Evolutionary conservation across 2,329 filamentous ascomycete genomes (phyloP).

Genomic region (Fusarium succisae): DNA sequence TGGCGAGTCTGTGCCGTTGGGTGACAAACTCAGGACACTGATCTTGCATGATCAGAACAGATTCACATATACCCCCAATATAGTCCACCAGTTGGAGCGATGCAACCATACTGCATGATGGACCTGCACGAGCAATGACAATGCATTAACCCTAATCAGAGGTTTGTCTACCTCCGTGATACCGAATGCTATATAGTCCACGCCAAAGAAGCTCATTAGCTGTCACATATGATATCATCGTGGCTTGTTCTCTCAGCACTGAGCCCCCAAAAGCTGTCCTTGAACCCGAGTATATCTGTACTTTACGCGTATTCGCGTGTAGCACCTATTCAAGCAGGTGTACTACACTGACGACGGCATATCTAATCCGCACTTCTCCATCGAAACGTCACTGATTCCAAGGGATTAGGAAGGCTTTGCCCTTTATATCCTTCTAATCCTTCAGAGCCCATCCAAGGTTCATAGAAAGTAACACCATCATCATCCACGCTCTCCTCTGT

Average conservation of each 20-base stretch:
- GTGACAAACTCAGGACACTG: rapidly evolving
- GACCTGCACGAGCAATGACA: not conserved
- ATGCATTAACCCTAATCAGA: not conserved
- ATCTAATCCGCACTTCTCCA: not conserved
- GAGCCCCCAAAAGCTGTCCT: too few species aligned
- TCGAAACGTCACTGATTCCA: not conserved
- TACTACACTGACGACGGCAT: not conserved
- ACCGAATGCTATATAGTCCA: not conserved
- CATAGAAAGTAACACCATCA: not conserved
- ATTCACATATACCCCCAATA: not conserved
- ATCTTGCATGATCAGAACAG: not conserved
- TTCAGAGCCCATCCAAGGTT: not conserved
- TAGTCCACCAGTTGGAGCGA: not conserved
- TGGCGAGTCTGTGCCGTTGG: not conserved
- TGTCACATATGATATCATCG: not conserved
- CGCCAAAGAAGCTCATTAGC: too few species aligned
- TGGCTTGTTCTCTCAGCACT: not conserved
- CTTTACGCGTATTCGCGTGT: not conserved
- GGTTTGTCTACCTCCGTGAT: not conserved
- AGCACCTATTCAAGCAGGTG: too few species aligned
- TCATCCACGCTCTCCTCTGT: not conserved
- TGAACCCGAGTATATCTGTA: rapidly evolving
- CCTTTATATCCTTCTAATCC: not conserved
- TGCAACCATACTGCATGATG: not conserved
- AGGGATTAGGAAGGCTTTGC: not conserved